Evolutionary conservation across 768 basidiomycete genomes (phyloP).

Genomic region (Flagelloscypha sp.): DNA sequence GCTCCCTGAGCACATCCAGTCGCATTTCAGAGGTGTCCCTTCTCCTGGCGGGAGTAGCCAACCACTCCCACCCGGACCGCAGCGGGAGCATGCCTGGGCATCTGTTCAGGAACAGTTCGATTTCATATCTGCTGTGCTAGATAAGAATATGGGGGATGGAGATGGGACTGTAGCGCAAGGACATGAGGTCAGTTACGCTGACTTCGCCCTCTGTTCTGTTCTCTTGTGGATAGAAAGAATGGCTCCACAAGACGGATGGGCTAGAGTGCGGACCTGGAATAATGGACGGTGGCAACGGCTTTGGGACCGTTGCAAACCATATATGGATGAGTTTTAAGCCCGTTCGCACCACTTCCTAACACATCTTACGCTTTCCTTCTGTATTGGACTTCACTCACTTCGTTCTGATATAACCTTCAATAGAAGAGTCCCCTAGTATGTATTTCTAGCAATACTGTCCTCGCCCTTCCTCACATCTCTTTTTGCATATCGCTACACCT

Average conservation of each 20-base stretch:
- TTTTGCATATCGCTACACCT: no score
- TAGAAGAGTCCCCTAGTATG: no score
- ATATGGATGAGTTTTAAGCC: slow-evolving; percentile 65
- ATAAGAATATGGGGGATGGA: slow-evolving; percentile 57
- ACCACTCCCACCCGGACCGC: slow-evolving; percentile 23
- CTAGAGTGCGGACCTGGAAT: slow-evolving; percentile 60
- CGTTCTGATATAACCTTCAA: no score
- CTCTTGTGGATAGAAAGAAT: slow-evolving; percentile 70
- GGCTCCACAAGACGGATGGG: slow-evolving; percentile 69
- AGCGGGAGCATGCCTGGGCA: slow-evolving; percentile 57
- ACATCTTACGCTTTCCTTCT: no score
- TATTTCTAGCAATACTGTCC: no score
- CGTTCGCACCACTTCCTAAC: no score
- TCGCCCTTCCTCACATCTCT: no score
- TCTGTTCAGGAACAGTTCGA: slow-evolving; percentile 61
- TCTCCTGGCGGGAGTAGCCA: no score
- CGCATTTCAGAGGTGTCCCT: slow-evolving; percentile 37
- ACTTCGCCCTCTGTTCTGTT: slow-evolving; percentile 65
- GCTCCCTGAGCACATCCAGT: slow-evolving; percentile 46
- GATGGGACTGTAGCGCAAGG: slow-evolving; percentile 62
- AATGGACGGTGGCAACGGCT: slow-evolving; percentile 58
- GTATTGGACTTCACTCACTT: no score
- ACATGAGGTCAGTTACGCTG: slow-evolving; percentile 58
- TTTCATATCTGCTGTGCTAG: slow-evolving; percentile 54
- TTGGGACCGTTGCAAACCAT: slow-evolving; percentile 51